phyloP scores from a whole-genome alignment of 2,329 filamentous ascomycete genomes.

The Calonectria henricotiae region DNA sequence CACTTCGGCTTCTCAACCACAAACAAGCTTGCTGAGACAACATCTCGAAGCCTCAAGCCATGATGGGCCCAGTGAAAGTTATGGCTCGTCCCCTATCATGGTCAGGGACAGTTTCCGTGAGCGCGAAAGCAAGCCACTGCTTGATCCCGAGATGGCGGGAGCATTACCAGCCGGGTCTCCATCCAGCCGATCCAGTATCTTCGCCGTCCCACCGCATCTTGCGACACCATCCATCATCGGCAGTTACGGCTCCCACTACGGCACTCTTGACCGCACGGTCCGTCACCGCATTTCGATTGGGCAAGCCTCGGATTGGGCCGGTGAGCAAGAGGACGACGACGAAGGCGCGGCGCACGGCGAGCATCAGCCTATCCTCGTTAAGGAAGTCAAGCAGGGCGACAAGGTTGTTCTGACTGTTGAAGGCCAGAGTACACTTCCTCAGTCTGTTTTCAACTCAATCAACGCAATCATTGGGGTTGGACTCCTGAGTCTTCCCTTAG shows the following conservation, averaged over 20 bases:
- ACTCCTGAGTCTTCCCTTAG: slow-evolving; percentile 89
- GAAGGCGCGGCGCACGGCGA: slow-evolving; percentile 68
- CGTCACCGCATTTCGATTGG: slow-evolving; percentile 65
- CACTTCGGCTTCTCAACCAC: slow-evolving; percentile 52
- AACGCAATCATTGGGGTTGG: slow-evolving; percentile 95
- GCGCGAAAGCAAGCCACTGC: slow-evolving; percentile 66
- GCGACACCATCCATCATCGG: slow-evolving; percentile 80
- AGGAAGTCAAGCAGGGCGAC: slow-evolving; percentile 90
- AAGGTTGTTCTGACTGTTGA: slow-evolving; percentile 88
- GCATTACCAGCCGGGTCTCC: slow-evolving; percentile 52
- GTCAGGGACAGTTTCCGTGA: slow-evolving; percentile 56
- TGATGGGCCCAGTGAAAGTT: slow-evolving; percentile 49
- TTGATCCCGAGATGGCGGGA: slow-evolving; percentile 63
- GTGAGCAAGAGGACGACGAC: slow-evolving; percentile 55
- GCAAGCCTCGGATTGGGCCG: slow-evolving; percentile 53
- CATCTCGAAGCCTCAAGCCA: slow-evolving; percentile 64
- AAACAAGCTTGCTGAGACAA: slow-evolving; percentile 67
- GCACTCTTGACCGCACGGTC: slow-evolving; percentile 64
- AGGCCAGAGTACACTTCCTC: slow-evolving; percentile 94
- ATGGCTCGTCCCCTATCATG: slow-evolving; percentile 40
- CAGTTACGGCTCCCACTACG: slow-evolving; percentile 78
- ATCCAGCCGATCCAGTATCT: slow-evolving; percentile 64
- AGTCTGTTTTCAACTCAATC: slow-evolving; percentile 97
- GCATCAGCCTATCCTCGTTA: slow-evolving; percentile 85
- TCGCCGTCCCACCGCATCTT: slow-evolving; percentile 74